Evolutionary conservation across 2,329 filamentous ascomycete genomes (phyloP).

Genomic region (Aphanocladium album): DNA sequence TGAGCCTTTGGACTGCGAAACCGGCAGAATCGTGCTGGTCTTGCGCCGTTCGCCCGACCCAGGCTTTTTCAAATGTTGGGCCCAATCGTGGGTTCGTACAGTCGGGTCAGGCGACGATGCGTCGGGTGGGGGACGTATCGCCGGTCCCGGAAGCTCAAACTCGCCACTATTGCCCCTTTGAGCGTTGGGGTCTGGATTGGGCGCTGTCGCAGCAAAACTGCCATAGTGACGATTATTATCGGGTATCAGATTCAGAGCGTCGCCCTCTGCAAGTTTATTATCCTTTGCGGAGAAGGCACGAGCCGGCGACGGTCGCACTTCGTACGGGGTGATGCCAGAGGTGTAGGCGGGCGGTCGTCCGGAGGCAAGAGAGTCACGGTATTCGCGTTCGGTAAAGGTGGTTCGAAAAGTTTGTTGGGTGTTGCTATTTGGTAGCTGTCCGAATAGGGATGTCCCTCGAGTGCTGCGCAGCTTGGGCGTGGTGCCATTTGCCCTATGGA

Average conservation of each 20-base stretch:
- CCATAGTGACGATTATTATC: slow-evolving; percentile 44
- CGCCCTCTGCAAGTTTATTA: slow-evolving; percentile 28
- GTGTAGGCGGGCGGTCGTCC: slow-evolving; percentile 8
- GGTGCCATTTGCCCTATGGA: slow-evolving; percentile 55
- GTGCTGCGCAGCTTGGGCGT: slow-evolving; percentile 33
- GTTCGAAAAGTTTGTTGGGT: slow-evolving; percentile 11
- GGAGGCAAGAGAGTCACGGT: neutral
- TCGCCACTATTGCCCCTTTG: slow-evolving; percentile 22
- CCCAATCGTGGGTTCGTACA: slow-evolving; percentile 3
- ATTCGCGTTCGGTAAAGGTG: slow-evolving; percentile 3
- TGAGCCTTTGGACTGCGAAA: neutral
- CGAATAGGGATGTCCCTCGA: slow-evolving; percentile 6
- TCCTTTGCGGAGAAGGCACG: neutral
- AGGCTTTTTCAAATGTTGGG: neutral
- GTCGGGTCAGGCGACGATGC: neutral
- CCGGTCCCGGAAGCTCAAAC: slow-evolving; percentile 52
- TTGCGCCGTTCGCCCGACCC: neutral
- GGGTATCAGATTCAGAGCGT: slow-evolving; percentile 33
- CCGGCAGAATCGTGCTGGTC: slow-evolving; percentile 5
- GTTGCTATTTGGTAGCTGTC: slow-evolving; percentile 9
- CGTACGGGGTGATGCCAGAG: neutral
- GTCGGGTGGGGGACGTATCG: slow-evolving; percentile 30
- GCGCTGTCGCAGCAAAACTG: slow-evolving; percentile 45
- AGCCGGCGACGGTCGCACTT: neutral
- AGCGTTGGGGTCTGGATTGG: slow-evolving; percentile 22